phyloP scores from a whole-genome alignment of 495 filamentous ascomycete genomes.

The Hypoxylon trugodes region DNA sequence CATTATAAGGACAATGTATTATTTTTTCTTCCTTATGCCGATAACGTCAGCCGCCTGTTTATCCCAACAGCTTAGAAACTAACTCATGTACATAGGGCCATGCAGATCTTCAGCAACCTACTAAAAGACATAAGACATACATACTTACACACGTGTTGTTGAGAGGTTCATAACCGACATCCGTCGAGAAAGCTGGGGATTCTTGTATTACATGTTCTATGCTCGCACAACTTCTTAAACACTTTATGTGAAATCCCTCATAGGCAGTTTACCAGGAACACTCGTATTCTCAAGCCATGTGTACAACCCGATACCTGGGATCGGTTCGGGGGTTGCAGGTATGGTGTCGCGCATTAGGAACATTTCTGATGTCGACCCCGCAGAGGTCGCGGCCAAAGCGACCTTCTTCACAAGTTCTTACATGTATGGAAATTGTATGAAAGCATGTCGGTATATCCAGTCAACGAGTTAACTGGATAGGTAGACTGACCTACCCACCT shows the following conservation, averaged over 20 bases:
- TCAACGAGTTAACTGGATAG: too few species aligned
- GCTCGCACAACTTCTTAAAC: slow-evolving; percentile 20
- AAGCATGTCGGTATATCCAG: too few species aligned
- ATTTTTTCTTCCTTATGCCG: too few species aligned
- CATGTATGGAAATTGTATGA: slow-evolving; percentile 3
- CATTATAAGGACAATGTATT: too few species aligned
- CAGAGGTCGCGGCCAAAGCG: slow-evolving; percentile 28
- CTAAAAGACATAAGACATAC: too few species aligned
- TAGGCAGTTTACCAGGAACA: slow-evolving; percentile 34
- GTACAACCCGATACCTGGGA: slow-evolving; percentile 32
- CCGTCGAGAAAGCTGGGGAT: slow-evolving; percentile 10
- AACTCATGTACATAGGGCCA: too few species aligned
- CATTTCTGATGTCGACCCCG: slow-evolving; percentile 35
- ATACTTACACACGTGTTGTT: too few species aligned
- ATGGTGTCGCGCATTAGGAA: slow-evolving; percentile 40
- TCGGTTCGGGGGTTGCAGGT: slow-evolving; percentile 36
- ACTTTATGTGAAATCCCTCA: slow-evolving; percentile 41
- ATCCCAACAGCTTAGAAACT: neutral
- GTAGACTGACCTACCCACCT: too few species aligned
- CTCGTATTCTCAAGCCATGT: slow-evolving; percentile 23
- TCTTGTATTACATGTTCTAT: slow-evolving; percentile 15
- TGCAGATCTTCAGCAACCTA: slow-evolving; percentile 1
- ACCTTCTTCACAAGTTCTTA: neutral
- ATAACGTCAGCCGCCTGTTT: neutral
- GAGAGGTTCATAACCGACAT: slow-evolving; percentile 13